These are phyloP conservation scores for Sisymbrium irio DNA, from an alignment of 345 rosid species.

Conservation along the genomic window DNA sequence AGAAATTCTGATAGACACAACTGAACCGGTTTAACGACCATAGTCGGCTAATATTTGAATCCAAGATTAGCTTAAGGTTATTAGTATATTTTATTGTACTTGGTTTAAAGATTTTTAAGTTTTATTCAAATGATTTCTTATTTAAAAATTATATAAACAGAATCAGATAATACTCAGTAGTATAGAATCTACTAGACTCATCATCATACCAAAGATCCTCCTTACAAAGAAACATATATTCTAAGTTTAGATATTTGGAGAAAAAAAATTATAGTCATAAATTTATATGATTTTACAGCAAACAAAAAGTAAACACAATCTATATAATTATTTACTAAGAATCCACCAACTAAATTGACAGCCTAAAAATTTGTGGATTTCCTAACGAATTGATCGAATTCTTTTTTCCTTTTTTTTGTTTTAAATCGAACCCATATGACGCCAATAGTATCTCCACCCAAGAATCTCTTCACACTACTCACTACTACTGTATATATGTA, in stretches of 20 bases:
- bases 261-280: too few species aligned
- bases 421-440: background rate
- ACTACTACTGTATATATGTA: background rate
- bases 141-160: too few species aligned
- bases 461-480: conserved; percentile 19
- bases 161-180: too few species aligned
- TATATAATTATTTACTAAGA: background rate
- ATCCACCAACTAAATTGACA: background rate
- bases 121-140: too few species aligned
- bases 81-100: too few species aligned
- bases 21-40: background rate
- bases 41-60: too few species aligned
- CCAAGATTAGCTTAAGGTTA: too few species aligned
- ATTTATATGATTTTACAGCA: background rate
- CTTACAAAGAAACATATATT: background rate
- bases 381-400: background rate
- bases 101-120: too few species aligned
- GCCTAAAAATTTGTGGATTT: background rate
- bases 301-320: background rate
- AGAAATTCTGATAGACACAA: background rate
- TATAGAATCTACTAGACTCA: too few species aligned
- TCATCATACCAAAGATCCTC: background rate
- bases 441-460: conserved; percentile 16
- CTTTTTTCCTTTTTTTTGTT: background rate
- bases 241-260: background rate